These are phyloP conservation scores for Mortierella sp. DNA, from an alignment of 371 early-diverging fungal species.

Conservation along the genomic window DNA sequence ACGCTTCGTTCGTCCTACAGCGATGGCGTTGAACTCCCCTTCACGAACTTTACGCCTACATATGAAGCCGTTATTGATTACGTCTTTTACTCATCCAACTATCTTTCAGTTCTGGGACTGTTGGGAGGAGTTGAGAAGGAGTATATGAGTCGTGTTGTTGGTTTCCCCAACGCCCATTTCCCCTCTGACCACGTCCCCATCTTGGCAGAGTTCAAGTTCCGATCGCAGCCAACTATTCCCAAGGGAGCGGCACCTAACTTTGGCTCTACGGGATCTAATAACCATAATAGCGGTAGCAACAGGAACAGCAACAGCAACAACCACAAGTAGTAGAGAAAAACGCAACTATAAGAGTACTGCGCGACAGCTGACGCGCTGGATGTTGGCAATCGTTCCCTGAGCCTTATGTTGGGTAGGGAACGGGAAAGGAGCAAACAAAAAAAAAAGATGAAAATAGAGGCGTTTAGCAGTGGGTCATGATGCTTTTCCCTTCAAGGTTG, in stretches of 20 bases:
- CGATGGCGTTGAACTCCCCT: conserved; percentile 80
- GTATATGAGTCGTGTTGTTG: conserved; percentile 84
- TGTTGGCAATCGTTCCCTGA: background rate
- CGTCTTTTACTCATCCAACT: conserved; percentile 91
- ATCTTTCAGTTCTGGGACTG: conserved; percentile 84
- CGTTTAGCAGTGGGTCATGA: background rate
- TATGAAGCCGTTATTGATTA: conserved; percentile 98
- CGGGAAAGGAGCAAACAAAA: background rate
- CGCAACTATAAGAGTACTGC: background rate
- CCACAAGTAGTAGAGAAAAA: background rate
- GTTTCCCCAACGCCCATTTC: conserved; percentile 95
- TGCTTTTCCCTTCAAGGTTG: background rate
- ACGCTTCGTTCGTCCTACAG: conserved; percentile 88
- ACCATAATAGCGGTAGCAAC: conserved; percentile 9
- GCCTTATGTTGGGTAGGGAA: conserved; percentile 7
- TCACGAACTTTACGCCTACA: conserved; percentile 96
- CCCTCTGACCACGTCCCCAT: conserved; percentile 89
- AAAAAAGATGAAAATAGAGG: background rate
- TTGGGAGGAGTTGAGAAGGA: conserved; percentile 89
- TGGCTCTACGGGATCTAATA: conserved; percentile 31
- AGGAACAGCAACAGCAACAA: conserved; percentile 7
- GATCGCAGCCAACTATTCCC: conserved; percentile 23
- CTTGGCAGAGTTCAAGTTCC: conserved; percentile 46
- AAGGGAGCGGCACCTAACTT: conserved; percentile 43
- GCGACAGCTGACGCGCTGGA: background rate